Base-by-base conservation (phyloP, 768 basidiomycete genomes). In the Serendipita vermifera region DNA sequence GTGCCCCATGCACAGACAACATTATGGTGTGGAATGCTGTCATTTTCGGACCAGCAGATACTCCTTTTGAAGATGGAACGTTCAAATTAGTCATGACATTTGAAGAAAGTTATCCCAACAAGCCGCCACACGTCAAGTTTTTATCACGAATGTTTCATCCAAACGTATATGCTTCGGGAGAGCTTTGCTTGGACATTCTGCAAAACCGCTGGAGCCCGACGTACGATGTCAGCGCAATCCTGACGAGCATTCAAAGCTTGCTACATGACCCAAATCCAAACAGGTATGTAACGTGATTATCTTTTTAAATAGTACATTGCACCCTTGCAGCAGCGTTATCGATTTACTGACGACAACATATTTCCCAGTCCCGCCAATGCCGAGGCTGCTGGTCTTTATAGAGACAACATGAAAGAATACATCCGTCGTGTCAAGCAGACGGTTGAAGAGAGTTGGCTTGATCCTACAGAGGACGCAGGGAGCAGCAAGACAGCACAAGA, bases 11-110 rank as follows among this genome's bases (percentile, higher is more conserved):
- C 66, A 84, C 90, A 2, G 96, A 98, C 67, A 98, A 98, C 68
- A 96, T 99, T 69, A 96, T 98, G 91, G 77, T 97, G 14, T 99
- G 96, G 96, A 99, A 99, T 64, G 96, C 96, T 1, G 96, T 99
- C 57, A 99, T 99, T 60, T 98, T 99, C 66, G 96, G 96, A 2
- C 96, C 96, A 97, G 96, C 85, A 68, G 96, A 98, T 58, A 99
- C 96, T 4, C 96, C 96, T 0, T 99, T 99, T 68, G 96, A 98
- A 70, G 96, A 98, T 63, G 96, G 96, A 63, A 98, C 94, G 13
- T 98, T 99, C 82, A 91, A 93, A 65, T 84, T 97, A 26, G 77
- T 91, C 43, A 78, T 99, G 48, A 88, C 85, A 1, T 98, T 99
- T 63, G 93, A 98, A 67, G 96, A 99, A 64, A 87, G 88, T 5